These are phyloP conservation scores for Xylaria longipes DNA, from an alignment of 495 filamentous ascomycete genomes.

Conservation along the genomic window DNA sequence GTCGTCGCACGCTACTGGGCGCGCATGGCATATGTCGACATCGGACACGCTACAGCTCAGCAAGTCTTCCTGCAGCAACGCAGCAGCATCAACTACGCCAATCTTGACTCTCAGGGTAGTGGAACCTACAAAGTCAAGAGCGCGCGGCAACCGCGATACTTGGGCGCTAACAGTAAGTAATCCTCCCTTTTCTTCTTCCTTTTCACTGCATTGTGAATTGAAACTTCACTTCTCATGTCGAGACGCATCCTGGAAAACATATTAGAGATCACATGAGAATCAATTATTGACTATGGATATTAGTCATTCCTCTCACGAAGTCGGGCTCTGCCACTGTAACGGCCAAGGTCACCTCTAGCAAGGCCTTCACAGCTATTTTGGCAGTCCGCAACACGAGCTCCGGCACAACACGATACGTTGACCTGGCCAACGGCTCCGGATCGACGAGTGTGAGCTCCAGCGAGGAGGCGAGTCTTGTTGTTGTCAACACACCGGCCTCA, in stretches of 20 bases:
- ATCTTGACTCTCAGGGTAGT: constrained; percentile 44
- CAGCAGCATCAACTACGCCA: constrained; percentile 47
- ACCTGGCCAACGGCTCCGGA: constrained; percentile 35
- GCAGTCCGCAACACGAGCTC: constrained; percentile 40
- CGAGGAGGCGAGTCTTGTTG: constrained; percentile 51
- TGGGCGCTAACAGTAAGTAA: constrained; percentile 49
- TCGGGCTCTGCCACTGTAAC: constrained; percentile 33
- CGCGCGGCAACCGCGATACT: constrained; percentile 49
- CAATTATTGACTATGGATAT: background rate
- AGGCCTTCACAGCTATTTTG: constrained; percentile 43
- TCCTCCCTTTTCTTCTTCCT: background rate
- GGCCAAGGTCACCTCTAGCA: constrained; percentile 36
- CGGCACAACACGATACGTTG: constrained; percentile 40
- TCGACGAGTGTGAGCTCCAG: constrained; percentile 36
- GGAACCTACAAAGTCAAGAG: constrained; percentile 52
- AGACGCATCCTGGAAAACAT: background rate
- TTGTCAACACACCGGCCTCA: constrained; percentile 49
- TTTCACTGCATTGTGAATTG: background rate
- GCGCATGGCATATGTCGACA: constrained; percentile 54
- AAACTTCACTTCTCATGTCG: background rate
- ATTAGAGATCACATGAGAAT: background rate
- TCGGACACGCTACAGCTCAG: constrained; percentile 48
- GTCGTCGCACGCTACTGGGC: constrained; percentile 55
- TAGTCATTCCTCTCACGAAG: constrained; percentile 40
- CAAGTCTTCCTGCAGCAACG: constrained; percentile 40